phyloP scores from a whole-genome alignment of 192 early-diverging fungal genomes.

The Coemansia sp. region DNA sequence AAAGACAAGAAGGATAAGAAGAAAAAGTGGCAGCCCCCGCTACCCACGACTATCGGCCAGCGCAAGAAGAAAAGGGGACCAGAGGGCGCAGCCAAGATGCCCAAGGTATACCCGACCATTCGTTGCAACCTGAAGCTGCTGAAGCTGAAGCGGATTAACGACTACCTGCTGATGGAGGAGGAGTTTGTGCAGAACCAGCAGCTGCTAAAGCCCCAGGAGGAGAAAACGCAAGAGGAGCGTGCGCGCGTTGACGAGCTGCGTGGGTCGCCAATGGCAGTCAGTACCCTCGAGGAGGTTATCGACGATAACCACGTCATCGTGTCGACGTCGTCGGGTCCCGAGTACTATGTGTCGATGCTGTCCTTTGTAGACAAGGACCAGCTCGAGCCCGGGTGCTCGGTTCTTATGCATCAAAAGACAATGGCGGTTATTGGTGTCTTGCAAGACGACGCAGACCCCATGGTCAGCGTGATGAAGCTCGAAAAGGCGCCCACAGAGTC shows the following conservation, averaged over 20 bases:
- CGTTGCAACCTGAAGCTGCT: slow-evolving; percentile 96
- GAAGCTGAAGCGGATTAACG: slow-evolving; percentile 98
- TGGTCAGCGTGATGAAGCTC: slow-evolving; percentile 99
- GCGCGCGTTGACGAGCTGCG: slow-evolving; percentile 93
- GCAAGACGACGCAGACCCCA: slow-evolving; percentile 93
- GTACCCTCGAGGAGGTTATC: slow-evolving; percentile 97
- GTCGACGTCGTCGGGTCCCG: slow-evolving; percentile 85
- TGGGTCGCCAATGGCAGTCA: slow-evolving; percentile 96
- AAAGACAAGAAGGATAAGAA: slow-evolving; percentile 79
- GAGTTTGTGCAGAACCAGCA: slow-evolving; percentile 99
- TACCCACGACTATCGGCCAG: slow-evolving; percentile 98
- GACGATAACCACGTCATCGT: slow-evolving; percentile 99
- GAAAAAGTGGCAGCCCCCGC: slow-evolving; percentile 98
- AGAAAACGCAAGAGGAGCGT: slow-evolving; percentile 91
- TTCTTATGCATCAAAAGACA: slow-evolving; percentile 90
- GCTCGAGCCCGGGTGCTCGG: slow-evolving; percentile 94
- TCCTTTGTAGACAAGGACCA: slow-evolving; percentile 99
- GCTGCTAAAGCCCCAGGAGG: slow-evolving; percentile 94
- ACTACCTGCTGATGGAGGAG: slow-evolving; percentile 97
- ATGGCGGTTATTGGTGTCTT: slow-evolving; percentile 95
- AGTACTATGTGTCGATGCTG: slow-evolving; percentile 97
- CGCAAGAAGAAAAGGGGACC: slow-evolving; percentile 95
- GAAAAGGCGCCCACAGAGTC: slow-evolving; percentile 99
- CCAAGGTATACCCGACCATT: slow-evolving; percentile 97
- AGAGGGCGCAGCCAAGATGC: slow-evolving; percentile 87